Base-by-base conservation (phyloP, 2,329 filamentous ascomycete species). In the Cladosporium oxysporum region DNA sequence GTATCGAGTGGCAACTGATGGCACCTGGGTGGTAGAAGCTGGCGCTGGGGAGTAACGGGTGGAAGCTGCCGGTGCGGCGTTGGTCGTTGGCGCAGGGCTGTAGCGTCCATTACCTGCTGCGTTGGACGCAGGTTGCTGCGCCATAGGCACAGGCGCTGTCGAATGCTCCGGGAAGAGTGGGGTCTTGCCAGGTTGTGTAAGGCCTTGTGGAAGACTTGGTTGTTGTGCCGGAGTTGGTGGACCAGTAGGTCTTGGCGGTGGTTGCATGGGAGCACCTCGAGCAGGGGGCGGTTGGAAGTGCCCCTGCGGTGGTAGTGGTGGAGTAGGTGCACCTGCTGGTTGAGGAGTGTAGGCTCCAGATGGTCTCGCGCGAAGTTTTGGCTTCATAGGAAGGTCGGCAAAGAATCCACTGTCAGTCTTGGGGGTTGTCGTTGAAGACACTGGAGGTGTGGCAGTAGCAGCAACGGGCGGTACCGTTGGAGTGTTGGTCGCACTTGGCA, bases 1-100 rank as follows among this genome's bases (percentile, higher is more conserved):
- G 75, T 92, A 91, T 8, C 81, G 74, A 5, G 81, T 70, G 18
- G 68, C 53, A 44, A 76, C 76, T 8, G 78, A 71, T 35, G 78
- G 72, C 18, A 79, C 76, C 63, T 79, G 78, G 28, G 81, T 77
- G 52, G 60, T 69, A 16, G 71, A 64, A 41, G 72, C 75, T 35
- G 76, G 77, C 16, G 75, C 76, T 26, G 76, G 76, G 14, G 78
- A 77, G 53, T 78, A 79, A 65, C 76, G 64, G 31, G 62, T 67
- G 35, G 69, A 57, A 55, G 68, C 66, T 69, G 72, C 69, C 55
- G 73, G 68, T 21, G 74, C 69, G 12, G 74, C 68, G 63, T 75
- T 71, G 41, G 50, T 28, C 23, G 58, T 29, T 71, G 74, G 62
- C 75, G 76, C 67, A 12, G 63, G 55, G 28, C 63, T 60, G 31